Conservation (phyloP, 176 grass and related monocot species). For the Carex scoparia region DNA sequence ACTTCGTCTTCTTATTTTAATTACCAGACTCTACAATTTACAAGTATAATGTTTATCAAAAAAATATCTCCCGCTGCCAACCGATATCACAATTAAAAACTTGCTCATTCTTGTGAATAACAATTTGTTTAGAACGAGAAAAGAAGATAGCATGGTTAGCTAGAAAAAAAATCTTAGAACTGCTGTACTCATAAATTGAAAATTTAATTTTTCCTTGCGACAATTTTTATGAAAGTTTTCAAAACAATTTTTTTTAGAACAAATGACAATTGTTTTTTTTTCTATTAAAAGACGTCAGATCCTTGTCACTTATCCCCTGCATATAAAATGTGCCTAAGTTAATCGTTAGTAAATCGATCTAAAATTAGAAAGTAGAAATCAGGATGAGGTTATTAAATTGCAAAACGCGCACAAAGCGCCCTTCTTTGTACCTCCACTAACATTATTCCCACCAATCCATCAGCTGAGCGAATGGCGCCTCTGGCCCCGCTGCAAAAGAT, state of each 20-base stretch:
- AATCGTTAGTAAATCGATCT: background rate
- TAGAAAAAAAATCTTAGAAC: too few relatives aligned
- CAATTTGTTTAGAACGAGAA: background rate
- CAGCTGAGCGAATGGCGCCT: constrained; percentile 30
- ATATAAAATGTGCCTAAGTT: background rate
- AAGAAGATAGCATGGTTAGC: too few relatives aligned
- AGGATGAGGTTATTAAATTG: background rate
- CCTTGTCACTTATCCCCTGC: background rate
- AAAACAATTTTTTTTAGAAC: background rate
- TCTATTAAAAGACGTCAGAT: background rate
- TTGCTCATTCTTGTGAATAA: too few relatives aligned
- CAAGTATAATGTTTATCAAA: too few relatives aligned
- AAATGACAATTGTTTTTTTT: background rate
- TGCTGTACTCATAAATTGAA: too few relatives aligned
- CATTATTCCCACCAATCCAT: background rate
- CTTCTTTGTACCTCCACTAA: background rate
- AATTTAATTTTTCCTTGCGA: too few relatives aligned
- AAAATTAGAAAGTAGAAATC: background rate
- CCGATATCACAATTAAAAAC: too few relatives aligned
- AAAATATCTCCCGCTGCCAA: too few relatives aligned
- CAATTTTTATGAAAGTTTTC: too few relatives aligned
- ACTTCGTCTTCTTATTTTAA: too few relatives aligned
- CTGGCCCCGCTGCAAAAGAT: background rate
- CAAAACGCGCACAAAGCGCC: background rate
- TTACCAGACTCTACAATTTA: too few relatives aligned